Percentiles rank a stretch among this genome's conserved stretches.
phyloP scores from a whole-genome alignment of 192 early-diverging fungal genomes.

The Dispira parvispora region DNA sequence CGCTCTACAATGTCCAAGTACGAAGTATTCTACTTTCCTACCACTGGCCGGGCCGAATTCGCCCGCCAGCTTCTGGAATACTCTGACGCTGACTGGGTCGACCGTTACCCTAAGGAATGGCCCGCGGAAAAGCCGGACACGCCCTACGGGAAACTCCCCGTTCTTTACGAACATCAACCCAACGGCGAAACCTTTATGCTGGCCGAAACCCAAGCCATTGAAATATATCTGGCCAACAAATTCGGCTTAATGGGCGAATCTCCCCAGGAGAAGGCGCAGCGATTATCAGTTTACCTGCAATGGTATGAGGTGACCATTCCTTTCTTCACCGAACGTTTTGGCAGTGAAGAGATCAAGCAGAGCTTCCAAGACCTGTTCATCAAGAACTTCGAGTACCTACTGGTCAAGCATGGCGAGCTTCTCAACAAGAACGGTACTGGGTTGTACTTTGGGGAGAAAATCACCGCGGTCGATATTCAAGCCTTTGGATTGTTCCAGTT shows the following conservation, averaged over 20 bases:
- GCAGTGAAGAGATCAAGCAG: slow-evolving; percentile 13
- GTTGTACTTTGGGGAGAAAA: slow-evolving; percentile 28
- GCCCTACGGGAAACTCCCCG: slow-evolving; percentile 31
- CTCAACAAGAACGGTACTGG: slow-evolving; percentile 36
- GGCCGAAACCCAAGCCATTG: slow-evolving; percentile 26
- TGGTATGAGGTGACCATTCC: slow-evolving; percentile 12
- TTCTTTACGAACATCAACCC: slow-evolving; percentile 22
- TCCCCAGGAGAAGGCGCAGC: slow-evolving; percentile 14
- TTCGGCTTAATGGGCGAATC: slow-evolving; percentile 17
- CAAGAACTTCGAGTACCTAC: slow-evolving; percentile 5
- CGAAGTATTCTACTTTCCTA: slow-evolving; percentile 18
- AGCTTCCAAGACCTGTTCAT: slow-evolving; percentile 11
- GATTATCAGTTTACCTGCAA: slow-evolving; percentile 16
- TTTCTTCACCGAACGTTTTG: background rate
- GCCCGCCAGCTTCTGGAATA: slow-evolving; percentile 21
- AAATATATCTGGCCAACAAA: slow-evolving; percentile 26
- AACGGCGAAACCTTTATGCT: slow-evolving; percentile 20
- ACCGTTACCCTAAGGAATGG: slow-evolving; percentile 20
- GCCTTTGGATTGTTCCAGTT: background rate
- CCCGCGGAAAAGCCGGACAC: slow-evolving; percentile 20
- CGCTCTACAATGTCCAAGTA: slow-evolving; percentile 10
- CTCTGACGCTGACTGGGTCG: slow-evolving; percentile 19
- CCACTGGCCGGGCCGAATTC: slow-evolving; percentile 15
- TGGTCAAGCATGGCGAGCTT: slow-evolving; percentile 24
- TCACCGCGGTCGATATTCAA: slow-evolving; percentile 23